Conservation (phyloP, 441 rosid species). For the Erodium chrysanthum region DNA sequence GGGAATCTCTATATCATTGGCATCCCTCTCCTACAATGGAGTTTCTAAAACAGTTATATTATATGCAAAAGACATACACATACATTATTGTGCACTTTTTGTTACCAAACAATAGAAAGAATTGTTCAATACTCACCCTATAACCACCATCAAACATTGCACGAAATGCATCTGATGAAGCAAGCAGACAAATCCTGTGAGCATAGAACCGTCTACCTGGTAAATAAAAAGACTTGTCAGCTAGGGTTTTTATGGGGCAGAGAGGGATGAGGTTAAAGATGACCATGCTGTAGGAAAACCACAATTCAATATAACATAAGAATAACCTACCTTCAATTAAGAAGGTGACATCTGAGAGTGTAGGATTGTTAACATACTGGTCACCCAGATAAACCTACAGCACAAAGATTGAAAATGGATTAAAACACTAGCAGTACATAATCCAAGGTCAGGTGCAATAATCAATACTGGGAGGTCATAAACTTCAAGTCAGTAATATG, state of each 20-base stretch:
- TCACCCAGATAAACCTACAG: slow-evolving; percentile 49
- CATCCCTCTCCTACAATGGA: slow-evolving; percentile 42
- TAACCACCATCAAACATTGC: slow-evolving; percentile 71
- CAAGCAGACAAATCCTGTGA: slow-evolving; percentile 62
- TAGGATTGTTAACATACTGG: slow-evolving; percentile 46
- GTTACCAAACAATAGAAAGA: neutral
- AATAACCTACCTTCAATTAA: slow-evolving; percentile 40
- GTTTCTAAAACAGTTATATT: neutral
- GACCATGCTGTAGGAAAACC: neutral
- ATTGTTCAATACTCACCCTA: slow-evolving; percentile 31
- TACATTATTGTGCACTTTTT: neutral
- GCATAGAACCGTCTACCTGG: slow-evolving; percentile 55
- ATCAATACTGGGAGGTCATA: neutral
- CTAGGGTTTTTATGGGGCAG: too few species aligned
- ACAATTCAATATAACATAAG: neutral
- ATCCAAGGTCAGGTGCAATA: neutral
- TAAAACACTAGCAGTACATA: neutral
- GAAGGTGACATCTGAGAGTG: slow-evolving; percentile 56
- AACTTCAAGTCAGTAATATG: neutral
- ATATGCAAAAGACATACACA: neutral
- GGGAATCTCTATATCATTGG: slow-evolving; percentile 56
- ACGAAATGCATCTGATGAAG: slow-evolving; percentile 61
- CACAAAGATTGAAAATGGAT: neutral
- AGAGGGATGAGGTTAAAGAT: neutral
- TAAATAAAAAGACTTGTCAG: neutral